Base-by-base conservation (phyloP, 441 rosid species). In the Hura crepitans region DNA sequence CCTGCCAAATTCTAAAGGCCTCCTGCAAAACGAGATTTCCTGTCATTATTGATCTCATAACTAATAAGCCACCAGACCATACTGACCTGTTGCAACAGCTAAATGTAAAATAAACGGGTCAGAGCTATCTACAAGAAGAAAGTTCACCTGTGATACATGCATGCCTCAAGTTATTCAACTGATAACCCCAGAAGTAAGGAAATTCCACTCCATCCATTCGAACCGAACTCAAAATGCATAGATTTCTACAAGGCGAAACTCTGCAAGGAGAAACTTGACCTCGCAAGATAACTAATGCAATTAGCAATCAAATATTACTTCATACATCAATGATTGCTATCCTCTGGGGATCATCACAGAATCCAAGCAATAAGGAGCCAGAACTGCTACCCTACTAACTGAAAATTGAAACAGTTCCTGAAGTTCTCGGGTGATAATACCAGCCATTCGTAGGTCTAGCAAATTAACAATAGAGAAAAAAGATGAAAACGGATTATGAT, bases 201-300 rank as follows among this genome's bases (percentile, higher is more conserved):
- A 12, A 12, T 50, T 60, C 60, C 50, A 64, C 70, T 33, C n/a
- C 13, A 30, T 46, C 35, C 60, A 58, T 27, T 54, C 54, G 58
- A 25, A 59, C 62, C 46, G 43, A 28, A 56, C 31, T 30, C 46
- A 2, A 65, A 31, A 43, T 10, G 10, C n/a, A 43, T 13, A 45
- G 30, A 45, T 45, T 72, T 65, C 70, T 46, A 64, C 51, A 72
- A n/a, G 59, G 22, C 56, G 61, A 72, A 28, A 45, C 59, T 64
- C 46, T 46, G 71, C 59, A 72, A n/a, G 59, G 23, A 65, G 55
- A 72, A 28, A 56, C 59, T 65, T 57, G n/a, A 25, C 3, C 62
- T 64, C 39, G 18, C 59, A 23, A 65, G 37, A 58, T 30, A 42
- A 51, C 50, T 62, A 46, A 28, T 33, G 43, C 18, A 65, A 33